Conservation (phyloP, 116 monocot genomes). For the Papilionanthe hybrid region DNA sequence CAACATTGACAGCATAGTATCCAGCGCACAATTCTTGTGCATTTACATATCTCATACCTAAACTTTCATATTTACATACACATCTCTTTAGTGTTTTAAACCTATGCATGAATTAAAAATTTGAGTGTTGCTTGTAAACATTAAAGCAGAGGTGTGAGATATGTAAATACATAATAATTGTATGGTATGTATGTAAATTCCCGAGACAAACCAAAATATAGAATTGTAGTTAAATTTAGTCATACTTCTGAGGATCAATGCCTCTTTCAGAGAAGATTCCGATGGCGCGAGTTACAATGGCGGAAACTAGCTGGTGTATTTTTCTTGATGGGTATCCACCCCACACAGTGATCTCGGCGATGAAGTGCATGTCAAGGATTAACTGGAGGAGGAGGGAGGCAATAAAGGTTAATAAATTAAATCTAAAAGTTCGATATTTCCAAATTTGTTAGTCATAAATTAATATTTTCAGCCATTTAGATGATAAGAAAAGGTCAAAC, state of each 20-base stretch:
- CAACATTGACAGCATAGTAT: background rate
- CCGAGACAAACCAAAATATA: background rate
- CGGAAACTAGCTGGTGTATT: conserved; percentile 70
- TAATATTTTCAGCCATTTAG: background rate
- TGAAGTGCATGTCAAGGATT: conserved; percentile 94
- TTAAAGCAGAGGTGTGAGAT: no score
- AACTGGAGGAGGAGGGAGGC: conserved; percentile 37
- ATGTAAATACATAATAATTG: no score
- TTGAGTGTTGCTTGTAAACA: no score
- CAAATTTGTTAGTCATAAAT: background rate
- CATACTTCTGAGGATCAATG: conserved; percentile 86
- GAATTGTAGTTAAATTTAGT: background rate
- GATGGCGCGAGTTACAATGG: conserved; percentile 72
- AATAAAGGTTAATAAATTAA: no score
- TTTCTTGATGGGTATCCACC: conserved; percentile 76
- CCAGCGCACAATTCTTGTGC: no score
- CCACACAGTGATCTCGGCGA: conserved; percentile 78
- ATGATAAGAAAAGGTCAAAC: background rate
- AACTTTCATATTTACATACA: no score
- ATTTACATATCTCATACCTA: no score
- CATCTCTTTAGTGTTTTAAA: no score
- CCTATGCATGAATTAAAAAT: no score
- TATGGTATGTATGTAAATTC: no score
- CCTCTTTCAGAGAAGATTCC: conserved; percentile 71
- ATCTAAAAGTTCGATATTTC: background rate